Base-by-base conservation (phyloP, 2,329 filamentous ascomycete species). In the Diaporthe nobilis region DNA sequence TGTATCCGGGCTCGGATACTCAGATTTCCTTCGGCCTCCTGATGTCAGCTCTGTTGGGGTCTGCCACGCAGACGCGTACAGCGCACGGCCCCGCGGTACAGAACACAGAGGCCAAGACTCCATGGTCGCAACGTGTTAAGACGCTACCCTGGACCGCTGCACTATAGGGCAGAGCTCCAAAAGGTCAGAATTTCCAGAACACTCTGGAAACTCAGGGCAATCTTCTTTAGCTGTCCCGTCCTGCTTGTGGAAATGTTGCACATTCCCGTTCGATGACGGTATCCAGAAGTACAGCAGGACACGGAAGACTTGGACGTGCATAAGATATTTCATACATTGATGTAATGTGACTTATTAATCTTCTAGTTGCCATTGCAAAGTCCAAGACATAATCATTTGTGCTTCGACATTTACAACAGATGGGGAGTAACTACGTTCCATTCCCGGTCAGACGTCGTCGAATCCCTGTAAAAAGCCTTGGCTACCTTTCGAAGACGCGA, bases 1-100 rank as follows among this genome's bases (percentile, higher is more conserved):
- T n/a, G 15, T n/a, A 20, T 15, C 25, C 3, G 7, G 25, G 25
- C 31, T 49, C 44, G 44, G 31, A 20, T 58, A 17, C 10, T 37
- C 55, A 58, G 6, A 15, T n/a, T 49, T n/a, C 28, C 7, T 9
- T 34, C 6, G 13, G 13, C n/a, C 28, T 13, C 22, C 61, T 67
- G 51, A 51, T 51, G 61, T 67, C 61, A 67, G 61, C 28, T 37
- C 28, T 37, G 17, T 51, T 65, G 42, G 44, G 44, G 12, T n/a
- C 22, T n/a, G 20, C 44, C 20, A 51, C 42, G 20, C 44, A 37
- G 61, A n/a, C 17, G 44, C 20, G 61, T 17, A 17, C n/a, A 28
- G 9, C n/a, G 22, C 44, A 20, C 31, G 15, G 20, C 20, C 15
- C 65, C 34, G 31, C 15, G 22, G 37, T 53, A 9, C 31, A 20